Evolutionary conservation across 371 early-diverging fungal species (phyloP).

Genomic region (Rhizomucor miehei): DNA sequence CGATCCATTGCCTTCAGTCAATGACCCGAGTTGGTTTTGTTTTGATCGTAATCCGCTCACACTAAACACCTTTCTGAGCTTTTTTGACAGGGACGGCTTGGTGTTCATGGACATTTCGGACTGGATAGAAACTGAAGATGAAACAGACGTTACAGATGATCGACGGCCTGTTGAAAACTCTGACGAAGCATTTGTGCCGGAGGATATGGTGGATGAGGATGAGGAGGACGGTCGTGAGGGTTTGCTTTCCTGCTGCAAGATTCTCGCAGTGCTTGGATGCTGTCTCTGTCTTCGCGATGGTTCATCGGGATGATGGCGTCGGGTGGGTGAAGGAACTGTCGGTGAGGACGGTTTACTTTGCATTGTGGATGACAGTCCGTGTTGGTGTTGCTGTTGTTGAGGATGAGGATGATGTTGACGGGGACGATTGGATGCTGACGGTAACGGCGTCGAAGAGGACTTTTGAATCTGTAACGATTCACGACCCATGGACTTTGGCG

Average conservation of each 20-base stretch:
- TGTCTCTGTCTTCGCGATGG: background rate
- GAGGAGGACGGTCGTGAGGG: background rate
- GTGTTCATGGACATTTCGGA: background rate
- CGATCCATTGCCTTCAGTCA: too few relatives aligned
- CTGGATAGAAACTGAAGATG: background rate
- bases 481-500: background rate
- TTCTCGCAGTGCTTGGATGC: background rate
- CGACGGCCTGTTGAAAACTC: background rate
- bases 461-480: background rate
- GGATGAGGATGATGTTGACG: background rate
- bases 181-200: background rate
- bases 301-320: background rate
- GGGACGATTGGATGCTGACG: background rate
- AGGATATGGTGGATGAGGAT: background rate
- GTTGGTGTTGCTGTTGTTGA: background rate
- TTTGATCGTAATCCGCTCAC: background rate
- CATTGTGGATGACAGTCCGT: too few relatives aligned
- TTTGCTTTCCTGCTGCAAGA: background rate
- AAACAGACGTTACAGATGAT: background rate
- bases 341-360: background rate
- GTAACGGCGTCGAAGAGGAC: background rate
- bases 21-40: background rate
- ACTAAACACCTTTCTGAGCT: background rate
- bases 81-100: background rate
- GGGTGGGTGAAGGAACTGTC: background rate